phyloP scores from a whole-genome alignment of 2,329 filamentous ascomycete species.

The Hymenoscyphus fraxineus region DNA sequence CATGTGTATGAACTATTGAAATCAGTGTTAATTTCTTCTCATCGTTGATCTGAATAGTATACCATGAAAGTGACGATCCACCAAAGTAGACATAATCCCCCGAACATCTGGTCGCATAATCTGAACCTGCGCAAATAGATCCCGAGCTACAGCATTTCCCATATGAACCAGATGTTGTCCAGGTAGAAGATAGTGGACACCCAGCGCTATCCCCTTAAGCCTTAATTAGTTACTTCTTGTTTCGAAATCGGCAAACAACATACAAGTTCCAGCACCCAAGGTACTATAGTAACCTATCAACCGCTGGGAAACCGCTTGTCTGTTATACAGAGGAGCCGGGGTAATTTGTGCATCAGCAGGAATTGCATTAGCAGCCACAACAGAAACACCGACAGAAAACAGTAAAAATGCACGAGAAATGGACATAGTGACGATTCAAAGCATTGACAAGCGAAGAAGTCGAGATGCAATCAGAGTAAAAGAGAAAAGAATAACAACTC shows the following conservation, averaged over 20 bases:
- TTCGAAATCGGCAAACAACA: constrained; percentile 2
- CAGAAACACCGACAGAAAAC: background rate
- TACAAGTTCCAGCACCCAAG: constrained; percentile 7
- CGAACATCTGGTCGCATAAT: constrained; percentile 8
- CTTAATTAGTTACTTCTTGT: background rate
- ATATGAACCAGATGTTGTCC: constrained; percentile 7
- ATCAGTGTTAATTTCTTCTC: background rate
- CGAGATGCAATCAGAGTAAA: background rate
- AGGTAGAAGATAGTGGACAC: constrained; percentile 3
- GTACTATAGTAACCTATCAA: constrained; percentile 11
- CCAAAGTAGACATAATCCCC: constrained; percentile 1
- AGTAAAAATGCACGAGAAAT: constrained; percentile 5
- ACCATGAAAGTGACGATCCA: background rate
- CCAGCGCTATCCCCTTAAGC: background rate
- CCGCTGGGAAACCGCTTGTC: constrained; percentile 5
- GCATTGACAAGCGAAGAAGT: background rate
- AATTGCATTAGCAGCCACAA: constrained; percentile 3
- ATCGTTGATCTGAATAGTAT: background rate
- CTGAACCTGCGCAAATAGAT: background rate
- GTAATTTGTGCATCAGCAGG: constrained; percentile 3
- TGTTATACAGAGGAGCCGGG: background rate
- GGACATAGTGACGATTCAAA: constrained; percentile 5
- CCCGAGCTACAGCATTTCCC: constrained; percentile 8
- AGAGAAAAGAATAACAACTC: background rate
- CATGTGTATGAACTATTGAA: constrained; percentile 4